Conservation (phyloP, 768 basidiomycete genomes). For the Naganishia friedmannii region DNA sequence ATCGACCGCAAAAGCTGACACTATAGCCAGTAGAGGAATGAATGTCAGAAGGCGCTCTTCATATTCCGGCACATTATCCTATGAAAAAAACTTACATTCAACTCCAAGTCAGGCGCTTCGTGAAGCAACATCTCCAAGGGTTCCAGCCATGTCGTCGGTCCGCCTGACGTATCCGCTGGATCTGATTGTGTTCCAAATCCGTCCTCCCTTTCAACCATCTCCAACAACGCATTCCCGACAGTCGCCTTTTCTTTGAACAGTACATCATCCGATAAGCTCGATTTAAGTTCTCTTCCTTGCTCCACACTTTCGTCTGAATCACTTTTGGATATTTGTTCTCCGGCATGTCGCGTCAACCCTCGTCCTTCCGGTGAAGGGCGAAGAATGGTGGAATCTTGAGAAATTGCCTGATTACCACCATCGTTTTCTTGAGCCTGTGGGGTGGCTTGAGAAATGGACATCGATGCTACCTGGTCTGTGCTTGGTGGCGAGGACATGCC, state of each 20-base stretch:
- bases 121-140: background rate
- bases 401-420: too few species aligned
- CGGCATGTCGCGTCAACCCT: too few species aligned
- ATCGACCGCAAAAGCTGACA: background rate
- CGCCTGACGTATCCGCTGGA: background rate
- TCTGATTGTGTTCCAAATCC: background rate
- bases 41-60: background rate
- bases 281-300: background rate
- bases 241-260: too few species aligned
- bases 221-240: background rate
- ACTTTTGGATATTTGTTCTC: too few species aligned
- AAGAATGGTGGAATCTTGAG: too few species aligned
- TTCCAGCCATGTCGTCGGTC: background rate
- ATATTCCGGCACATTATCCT: too few species aligned
- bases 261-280: background rate
- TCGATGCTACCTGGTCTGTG: background rate
- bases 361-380: too few species aligned
- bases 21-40: background rate
- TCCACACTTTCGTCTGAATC: constrained; percentile 3
- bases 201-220: background rate
- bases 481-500: background rate
- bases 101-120: background rate
- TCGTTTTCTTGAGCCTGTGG: too few species aligned
- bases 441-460: background rate
- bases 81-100: background rate